A percentile compares a stretch with the other conserved stretches of the same genome.
Evolutionary conservation across 1,139 yeast genomes (phyloP).

Genomic region (Candida freyschussii): DNA sequence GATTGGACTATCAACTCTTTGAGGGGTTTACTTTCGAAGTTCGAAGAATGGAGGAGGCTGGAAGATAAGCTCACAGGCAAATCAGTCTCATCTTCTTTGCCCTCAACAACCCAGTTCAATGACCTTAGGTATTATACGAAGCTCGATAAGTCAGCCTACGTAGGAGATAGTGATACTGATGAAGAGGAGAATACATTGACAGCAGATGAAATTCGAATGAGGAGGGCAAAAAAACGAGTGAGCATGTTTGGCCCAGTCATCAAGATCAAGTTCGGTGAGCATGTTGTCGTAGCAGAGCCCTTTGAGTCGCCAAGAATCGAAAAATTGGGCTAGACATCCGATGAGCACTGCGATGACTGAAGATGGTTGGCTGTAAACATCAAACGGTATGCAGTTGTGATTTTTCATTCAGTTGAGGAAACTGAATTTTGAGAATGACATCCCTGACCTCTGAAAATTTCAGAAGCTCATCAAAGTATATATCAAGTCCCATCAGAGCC

Average conservation of each 20-base stretch:
- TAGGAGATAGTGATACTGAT: slow-evolving; percentile 26
- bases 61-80: slow-evolving; percentile 24
- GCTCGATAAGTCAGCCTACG: slow-evolving; percentile 16
- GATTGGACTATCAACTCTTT: slow-evolving; percentile 49
- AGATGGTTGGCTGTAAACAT: no score
- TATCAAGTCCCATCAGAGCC: slow-evolving; percentile 6
- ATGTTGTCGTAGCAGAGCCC: slow-evolving; percentile 23
- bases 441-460: slow-evolving; percentile 3
- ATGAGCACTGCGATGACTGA: no score
- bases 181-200: slow-evolving; percentile 21
- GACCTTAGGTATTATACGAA: slow-evolving; percentile 18
- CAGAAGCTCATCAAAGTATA: slow-evolving; percentile 6
- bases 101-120: slow-evolving; percentile 3
- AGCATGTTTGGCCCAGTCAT: slow-evolving; percentile 22
- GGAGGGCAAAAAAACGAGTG: slow-evolving; percentile 11
- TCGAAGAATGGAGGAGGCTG: slow-evolving; percentile 37
- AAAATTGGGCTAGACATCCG: no score
- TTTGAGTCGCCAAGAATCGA: slow-evolving; percentile 21
- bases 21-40: slow-evolving; percentile 40
- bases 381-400: no score
- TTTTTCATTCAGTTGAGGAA: no score
- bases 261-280: slow-evolving; percentile 19
- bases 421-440: slow-evolving; percentile 1
- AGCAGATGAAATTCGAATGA: slow-evolving; percentile 15
- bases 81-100: slow-evolving; percentile 4